These are phyloP conservation scores for Rhodotorula graminis DNA, from an alignment of 768 basidiomycete genomes.

Conservation along the genomic window DNA sequence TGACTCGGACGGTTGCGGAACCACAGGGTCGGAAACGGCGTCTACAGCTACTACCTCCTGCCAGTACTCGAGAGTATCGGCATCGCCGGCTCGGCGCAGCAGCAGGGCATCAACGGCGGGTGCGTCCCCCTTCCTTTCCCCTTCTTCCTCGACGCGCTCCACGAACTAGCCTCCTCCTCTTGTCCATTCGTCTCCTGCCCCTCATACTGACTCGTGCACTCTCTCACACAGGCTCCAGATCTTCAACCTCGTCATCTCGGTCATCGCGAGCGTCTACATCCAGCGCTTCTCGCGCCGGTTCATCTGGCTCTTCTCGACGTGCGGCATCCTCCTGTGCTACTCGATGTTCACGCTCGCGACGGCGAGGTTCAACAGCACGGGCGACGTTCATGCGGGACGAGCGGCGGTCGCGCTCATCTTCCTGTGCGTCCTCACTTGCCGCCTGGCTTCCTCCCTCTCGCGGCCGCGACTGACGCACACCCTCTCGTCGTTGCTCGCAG, in stretches of 20 bases:
- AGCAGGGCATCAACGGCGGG: constrained; percentile 32
- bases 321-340: constrained; percentile 5
- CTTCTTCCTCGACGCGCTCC: neutral
- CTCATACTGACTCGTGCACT: too few relatives aligned
- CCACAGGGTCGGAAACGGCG: constrained; percentile 15
- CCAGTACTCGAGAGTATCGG: constrained; percentile 32
- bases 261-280: constrained; percentile 36
- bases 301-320: constrained; percentile 10
- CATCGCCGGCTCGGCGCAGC: constrained; percentile 21
- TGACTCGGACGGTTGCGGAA: too few relatives aligned
- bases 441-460: too few relatives aligned
- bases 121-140: neutral
- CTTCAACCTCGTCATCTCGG: constrained; percentile 25
- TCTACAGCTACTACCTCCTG: constrained; percentile 25
- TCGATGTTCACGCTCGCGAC: neutral
- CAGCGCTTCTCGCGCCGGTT: constrained; percentile 40
- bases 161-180: neutral
- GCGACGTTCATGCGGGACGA: neutral
- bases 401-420: neutral
- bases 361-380: neutral
- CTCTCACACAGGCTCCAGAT: constrained; percentile 21
- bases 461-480: neutral
- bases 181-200: too few relatives aligned
- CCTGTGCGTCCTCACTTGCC: neutral
- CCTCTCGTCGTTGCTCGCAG: neutral